Evolutionary conservation across 176 grass and related monocot genomes (phyloP).

Genomic region (Musa itinerans): DNA sequence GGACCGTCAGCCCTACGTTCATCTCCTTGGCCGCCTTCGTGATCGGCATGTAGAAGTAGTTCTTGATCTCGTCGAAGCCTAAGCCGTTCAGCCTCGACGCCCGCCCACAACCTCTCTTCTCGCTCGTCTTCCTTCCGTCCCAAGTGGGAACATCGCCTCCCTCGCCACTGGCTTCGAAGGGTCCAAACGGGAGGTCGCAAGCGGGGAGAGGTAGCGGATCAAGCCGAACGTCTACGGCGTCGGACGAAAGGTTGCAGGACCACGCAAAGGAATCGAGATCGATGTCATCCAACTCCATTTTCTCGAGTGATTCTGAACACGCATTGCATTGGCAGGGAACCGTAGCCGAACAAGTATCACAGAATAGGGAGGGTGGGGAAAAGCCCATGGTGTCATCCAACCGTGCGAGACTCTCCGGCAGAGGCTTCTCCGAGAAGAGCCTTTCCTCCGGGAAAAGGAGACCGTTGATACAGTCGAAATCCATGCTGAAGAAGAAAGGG

Average conservation of each 20-base stretch:
- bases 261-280: background rate
- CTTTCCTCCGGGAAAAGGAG: background rate
- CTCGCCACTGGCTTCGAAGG: no score
- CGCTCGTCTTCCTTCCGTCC: no score
- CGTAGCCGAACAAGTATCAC: background rate
- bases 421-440: background rate
- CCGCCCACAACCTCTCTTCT: background rate
- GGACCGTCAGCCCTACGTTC: conserved; percentile 48
- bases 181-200: background rate
- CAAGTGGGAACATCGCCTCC: background rate
- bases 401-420: background rate
- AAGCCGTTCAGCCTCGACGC: background rate
- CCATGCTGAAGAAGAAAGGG: background rate
- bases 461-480: background rate
- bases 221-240: background rate
- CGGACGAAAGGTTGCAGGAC: no score
- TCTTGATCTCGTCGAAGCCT: conserved; percentile 39
- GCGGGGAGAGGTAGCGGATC: background rate
- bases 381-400: background rate
- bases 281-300: background rate
- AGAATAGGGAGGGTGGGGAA: background rate
- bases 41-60: conserved; percentile 66
- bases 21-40: conserved; percentile 42
- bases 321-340: background rate
- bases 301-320: background rate